A percentile compares a stretch with the other conserved stretches of the same genome.
Conservation (phyloP, 2,329 filamentous ascomycete species). For the Colletotrichum sojae region DNA sequence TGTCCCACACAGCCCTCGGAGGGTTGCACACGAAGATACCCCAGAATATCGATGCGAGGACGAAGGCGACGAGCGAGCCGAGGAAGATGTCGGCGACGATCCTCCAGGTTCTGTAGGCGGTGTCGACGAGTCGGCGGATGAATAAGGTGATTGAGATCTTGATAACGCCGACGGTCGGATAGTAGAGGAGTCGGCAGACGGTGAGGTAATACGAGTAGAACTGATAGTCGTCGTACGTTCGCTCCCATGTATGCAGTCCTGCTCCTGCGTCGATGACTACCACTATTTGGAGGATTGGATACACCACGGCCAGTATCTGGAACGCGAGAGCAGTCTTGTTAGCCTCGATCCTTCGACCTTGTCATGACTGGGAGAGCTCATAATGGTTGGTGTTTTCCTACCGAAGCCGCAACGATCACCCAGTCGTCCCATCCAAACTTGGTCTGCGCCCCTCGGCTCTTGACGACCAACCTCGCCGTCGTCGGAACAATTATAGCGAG, state of each 20-base stretch:
- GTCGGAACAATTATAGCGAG: constrained; percentile 33
- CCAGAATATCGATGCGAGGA: constrained; percentile 46
- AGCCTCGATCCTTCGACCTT: too few species aligned
- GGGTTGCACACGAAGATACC: constrained; percentile 46
- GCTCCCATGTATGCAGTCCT: constrained; percentile 37
- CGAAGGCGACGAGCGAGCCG: constrained; percentile 44
- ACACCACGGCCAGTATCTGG: constrained; percentile 27
- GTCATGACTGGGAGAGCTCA: too few species aligned
- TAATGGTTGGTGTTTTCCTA: background rate
- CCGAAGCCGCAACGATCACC: constrained; percentile 30
- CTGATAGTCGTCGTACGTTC: constrained; percentile 37
- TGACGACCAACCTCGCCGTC: constrained; percentile 21
- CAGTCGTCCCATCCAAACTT: constrained; percentile 37
- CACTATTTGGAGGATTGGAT: constrained; percentile 37
- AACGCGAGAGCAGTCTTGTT: background rate
- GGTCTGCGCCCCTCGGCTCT: constrained; percentile 20
- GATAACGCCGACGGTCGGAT: constrained; percentile 37
- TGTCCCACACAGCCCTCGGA: constrained; percentile 38
- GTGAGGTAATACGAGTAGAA: constrained; percentile 34
- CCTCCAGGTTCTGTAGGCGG: constrained; percentile 44
- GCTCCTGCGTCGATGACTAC: constrained; percentile 37
- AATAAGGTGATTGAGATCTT: constrained; percentile 41
- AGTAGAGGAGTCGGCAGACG: constrained; percentile 34
- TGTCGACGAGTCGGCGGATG: constrained; percentile 38
- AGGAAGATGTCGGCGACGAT: constrained; percentile 49